Evolutionary conservation across 805 yeast genomes (phyloP).

Genomic region (Wickerhamomyces chaumierensis): DNA sequence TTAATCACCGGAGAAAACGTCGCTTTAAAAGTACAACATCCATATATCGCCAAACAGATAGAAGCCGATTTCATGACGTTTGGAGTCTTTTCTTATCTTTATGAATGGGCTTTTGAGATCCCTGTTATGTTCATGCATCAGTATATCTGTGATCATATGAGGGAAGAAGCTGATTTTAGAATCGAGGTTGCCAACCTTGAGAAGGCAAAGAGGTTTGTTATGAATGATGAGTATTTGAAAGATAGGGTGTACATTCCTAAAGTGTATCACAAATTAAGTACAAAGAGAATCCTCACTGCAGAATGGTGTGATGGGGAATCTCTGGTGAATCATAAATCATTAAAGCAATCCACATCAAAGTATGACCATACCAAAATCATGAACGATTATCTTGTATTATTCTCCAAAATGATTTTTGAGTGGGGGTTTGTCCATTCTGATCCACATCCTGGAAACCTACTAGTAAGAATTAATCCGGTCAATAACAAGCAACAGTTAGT

Average conservation of each 20-base stretch:
- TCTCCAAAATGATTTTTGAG: conserved; percentile 44
- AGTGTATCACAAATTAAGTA: conserved; percentile 32
- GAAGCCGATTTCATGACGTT: conserved; percentile 52
- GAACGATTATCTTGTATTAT: conserved; percentile 35
- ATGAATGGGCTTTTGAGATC: conserved; percentile 48
- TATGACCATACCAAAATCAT: conserved; percentile 29
- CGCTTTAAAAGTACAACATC: conserved; percentile 60
- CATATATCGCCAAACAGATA: conserved; percentile 49
- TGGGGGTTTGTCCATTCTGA: conserved; percentile 62
- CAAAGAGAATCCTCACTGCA: conserved; percentile 42
- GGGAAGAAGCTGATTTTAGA: conserved; percentile 50
- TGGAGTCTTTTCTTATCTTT: conserved; percentile 36
- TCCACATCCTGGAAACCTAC: conserved; percentile 73
- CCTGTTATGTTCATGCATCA: conserved; percentile 47
- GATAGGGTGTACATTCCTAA: conserved; percentile 44
- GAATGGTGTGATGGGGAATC: conserved; percentile 75
- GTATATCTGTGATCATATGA: conserved; percentile 46
- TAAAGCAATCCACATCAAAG: conserved; percentile 22
- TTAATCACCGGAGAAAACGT: conserved; percentile 38
- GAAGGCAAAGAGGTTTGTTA: conserved; percentile 26
- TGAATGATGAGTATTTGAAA: conserved; percentile 28
- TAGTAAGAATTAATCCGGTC: conserved; percentile 31
- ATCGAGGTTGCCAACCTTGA: conserved; percentile 45
- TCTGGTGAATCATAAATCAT: conserved; percentile 32
- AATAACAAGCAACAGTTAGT: conserved; percentile 41